Base-by-base conservation (phyloP, 345 rosid species). In the Adansonia digitata region DNA sequence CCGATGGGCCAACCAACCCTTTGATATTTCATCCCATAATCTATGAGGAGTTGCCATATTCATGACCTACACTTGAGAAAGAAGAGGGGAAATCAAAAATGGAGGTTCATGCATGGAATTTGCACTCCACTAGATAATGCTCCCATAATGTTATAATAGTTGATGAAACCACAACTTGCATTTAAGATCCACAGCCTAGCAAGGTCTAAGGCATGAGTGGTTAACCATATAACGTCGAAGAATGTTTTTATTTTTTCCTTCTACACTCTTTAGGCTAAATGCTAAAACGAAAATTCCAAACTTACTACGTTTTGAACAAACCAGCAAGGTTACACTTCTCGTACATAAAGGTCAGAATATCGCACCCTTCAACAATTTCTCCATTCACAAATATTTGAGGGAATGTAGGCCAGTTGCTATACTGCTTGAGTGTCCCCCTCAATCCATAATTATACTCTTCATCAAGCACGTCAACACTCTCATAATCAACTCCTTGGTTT, bases 351-450 rank as follows among this genome's bases (percentile, higher is more conserved):
- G 89, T 83, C 77, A 94, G 78, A 75, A 94, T 92, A 81, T 94
- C 97, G 60, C 94, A 92, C 42, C 97, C 95, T 37, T 97, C 98
- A 6, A 94, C 43, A 80, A 94, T 81, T 71, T 94, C 95, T 59
- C 97, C 98, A 46, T 86, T 80, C 71, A 88, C 90, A 74, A 91
- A 94, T 14, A 92, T 71, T 72, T 92, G 98, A 0, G 97, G 63
- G 76, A 94, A 90, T 40, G 98, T 92, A 15, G 97, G 97, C 98
- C 98, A 91, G 69, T 84, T 94, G 75, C 97, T 94, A 45, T 91
- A 94, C 77, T 72, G 88, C 91, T 94, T 94, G 49, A 94, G 75
- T 14, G 85, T 92, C 79, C 92, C 97, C 77, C 97, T 91, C 82
- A 92, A 83, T 37, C 97, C 97, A 0, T 12, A 62, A 64, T 94